Conservation (phyloP, 768 basidiomycete species). For the Tulasnella sp. region DNA sequence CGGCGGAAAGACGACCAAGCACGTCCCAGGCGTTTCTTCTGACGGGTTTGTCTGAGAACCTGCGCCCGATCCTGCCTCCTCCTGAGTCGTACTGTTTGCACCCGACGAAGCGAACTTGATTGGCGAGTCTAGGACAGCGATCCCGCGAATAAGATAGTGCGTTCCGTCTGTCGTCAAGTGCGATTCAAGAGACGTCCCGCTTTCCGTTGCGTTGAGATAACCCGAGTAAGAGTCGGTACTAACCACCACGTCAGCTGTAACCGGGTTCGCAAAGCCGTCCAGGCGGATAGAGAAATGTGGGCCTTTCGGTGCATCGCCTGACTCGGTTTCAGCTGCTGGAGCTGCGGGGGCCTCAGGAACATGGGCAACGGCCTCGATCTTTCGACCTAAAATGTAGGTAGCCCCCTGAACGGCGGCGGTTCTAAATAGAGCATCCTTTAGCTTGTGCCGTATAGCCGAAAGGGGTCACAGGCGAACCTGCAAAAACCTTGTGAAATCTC, state of each 20-base stretch:
- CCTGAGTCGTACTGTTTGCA: neutral
- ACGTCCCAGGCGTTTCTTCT: constrained; percentile 52
- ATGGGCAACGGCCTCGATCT: constrained; percentile 27
- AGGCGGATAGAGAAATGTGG: constrained; percentile 25
- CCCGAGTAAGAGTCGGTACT: neutral
- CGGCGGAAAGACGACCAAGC: constrained; percentile 73
- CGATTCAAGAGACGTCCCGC: constrained; percentile 3
- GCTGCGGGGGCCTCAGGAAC: neutral
- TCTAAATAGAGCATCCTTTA: constrained; percentile 47
- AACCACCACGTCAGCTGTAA: constrained; percentile 31
- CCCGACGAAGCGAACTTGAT: constrained; percentile 35
- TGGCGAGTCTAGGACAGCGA: constrained; percentile 51
- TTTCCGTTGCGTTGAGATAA: constrained; percentile 19
- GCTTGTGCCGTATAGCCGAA: neutral
- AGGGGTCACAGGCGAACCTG: constrained; percentile 36
- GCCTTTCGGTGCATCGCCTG: constrained; percentile 19
- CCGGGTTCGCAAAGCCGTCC: constrained; percentile 28
- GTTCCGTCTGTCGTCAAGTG: constrained; percentile 44
- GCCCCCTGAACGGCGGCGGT: constrained; percentile 69
- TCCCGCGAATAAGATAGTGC: constrained; percentile 45
- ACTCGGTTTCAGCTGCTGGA: neutral
- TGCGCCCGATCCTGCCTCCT: constrained; percentile 19
- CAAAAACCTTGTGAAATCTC: constrained; percentile 87
- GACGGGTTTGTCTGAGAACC: constrained; percentile 35
- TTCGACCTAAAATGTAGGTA: constrained; percentile 44